phyloP scores from a whole-genome alignment of 2,329 filamentous ascomycete genomes.

The Cryphonectria japonica region DNA sequence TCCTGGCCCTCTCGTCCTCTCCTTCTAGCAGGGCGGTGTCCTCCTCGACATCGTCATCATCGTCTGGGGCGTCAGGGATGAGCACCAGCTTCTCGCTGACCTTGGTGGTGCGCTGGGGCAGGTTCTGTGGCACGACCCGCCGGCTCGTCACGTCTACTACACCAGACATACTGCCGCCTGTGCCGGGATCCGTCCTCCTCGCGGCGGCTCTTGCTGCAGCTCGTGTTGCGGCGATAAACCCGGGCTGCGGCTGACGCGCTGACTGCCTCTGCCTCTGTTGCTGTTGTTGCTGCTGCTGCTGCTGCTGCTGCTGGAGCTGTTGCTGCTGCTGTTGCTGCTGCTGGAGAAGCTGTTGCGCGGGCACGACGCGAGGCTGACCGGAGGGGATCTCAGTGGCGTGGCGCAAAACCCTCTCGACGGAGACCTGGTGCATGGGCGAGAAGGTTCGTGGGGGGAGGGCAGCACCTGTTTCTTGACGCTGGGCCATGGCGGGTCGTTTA shows the following conservation, averaged over 20 bases:
- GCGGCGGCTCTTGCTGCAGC: conserved; percentile 25
- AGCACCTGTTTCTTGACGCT: conserved; percentile 28
- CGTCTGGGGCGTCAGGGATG: conserved; percentile 76
- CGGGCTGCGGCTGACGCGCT: conserved; percentile 21
- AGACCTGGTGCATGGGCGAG: conserved; percentile 73
- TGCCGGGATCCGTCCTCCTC: conserved; percentile 33
- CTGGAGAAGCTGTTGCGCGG: conserved; percentile 39
- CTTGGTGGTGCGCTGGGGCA: conserved; percentile 89
- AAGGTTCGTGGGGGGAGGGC: conserved; percentile 31
- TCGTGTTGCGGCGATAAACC: conserved; percentile 25
- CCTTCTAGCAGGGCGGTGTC: conserved; percentile 46
- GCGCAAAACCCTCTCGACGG: conserved; percentile 92
- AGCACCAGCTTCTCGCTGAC: conserved; percentile 97
- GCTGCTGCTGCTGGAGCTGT: conserved; percentile 7
- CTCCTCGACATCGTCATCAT: conserved; percentile 54
- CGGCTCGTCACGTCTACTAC: conserved; percentile 42
- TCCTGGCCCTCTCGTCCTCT: conserved; percentile 63
- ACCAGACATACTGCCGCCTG: conserved; percentile 15
- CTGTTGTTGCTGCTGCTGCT: conserved; percentile 16
- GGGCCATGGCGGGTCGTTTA: conserved; percentile 50
- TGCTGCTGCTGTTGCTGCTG: conserved; percentile 6
- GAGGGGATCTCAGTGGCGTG: conserved; percentile 95
- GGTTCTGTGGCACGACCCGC: conserved; percentile 53
- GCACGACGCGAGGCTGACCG: conserved; percentile 80
- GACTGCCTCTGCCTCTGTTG: conserved; percentile 9